Evolutionary conservation across 176 grass and related monocot genomes (phyloP), one percentile per base, ranked within the genome.

Genomic region (Poa annua): DNA sequence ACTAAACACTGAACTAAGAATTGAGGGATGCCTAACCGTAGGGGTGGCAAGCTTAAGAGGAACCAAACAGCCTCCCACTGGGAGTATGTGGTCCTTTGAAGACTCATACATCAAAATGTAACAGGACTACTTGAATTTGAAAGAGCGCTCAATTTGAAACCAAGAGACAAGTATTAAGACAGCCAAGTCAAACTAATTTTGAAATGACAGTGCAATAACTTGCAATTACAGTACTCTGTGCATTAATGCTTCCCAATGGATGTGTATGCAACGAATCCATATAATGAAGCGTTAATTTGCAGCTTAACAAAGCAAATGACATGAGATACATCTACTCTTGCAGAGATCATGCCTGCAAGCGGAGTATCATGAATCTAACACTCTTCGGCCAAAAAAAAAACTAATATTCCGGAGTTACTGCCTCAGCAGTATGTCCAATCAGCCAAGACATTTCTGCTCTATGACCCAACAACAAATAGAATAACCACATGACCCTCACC

Each of bases 141-240:
- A 69, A 61, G n/a, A n/a, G n/a, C n/a, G n/a, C n/a, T n/a, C n/a
- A 83, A 70, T 81, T 83, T 66, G 17, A 83, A 69, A 61, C 17
- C 48, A 66, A 38, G 56, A 82, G 53, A 29, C 36, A 78, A 54
- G 73, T 77, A 77, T 77, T 47, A 65, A 54, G 33, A 85, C 7
- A 75, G 22, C 29, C n/a, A 29, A 11, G 14, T 33, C 63, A 65
- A 45, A 85, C n/a, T 51, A 73, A 36, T 73, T n/a, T 56, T 59
- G 66, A 74, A 71, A n/a, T 63, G 56, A 74, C 51, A 90, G 36
- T 83, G 79, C 33, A 67, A 82, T 35, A 55, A 16, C 53, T 36
- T 62, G 52, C 5, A 52, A 39, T 59, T 21, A 50, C 63, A 72
- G 78, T 77, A 74, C 26, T 53, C 56, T 22, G 54, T 41, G 29